phyloP scores from a whole-genome alignment of 2,329 filamentous ascomycete species.

The Fonsecaea nubica region DNA sequence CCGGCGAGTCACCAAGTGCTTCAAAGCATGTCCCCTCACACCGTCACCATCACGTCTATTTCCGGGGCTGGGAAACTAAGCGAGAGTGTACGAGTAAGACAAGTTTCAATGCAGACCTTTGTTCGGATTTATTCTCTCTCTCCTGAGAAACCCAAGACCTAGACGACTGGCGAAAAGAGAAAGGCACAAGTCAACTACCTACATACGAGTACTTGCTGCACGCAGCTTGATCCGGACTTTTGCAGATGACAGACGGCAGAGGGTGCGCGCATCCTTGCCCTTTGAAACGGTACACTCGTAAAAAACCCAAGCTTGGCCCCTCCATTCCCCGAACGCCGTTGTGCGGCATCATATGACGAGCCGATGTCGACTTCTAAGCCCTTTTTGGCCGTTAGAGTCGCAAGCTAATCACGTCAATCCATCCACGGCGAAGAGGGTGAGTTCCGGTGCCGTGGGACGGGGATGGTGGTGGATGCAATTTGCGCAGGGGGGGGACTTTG shows the following conservation, averaged over 20 bases:
- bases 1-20: not conserved
- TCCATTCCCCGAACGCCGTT: not conserved
- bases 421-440: not conserved
- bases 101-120: not conserved
- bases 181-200: too few relatives aligned
- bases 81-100: constrained; percentile 1
- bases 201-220: not conserved
- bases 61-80: not conserved
- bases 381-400: not conserved
- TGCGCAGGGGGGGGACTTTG: not conserved
- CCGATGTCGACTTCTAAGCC: not conserved
- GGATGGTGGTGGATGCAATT: constrained; percentile 1
- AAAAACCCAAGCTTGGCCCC: too few relatives aligned
- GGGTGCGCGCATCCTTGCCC: not conserved
- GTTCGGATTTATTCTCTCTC: not conserved
- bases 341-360: constrained; percentile 2
- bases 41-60: not conserved
- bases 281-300: too few relatives aligned
- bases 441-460: not conserved
- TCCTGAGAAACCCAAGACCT: not conserved
- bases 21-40: not conserved
- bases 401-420: constrained; percentile 3
- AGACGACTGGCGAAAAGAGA: too few relatives aligned
- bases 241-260: not conserved
- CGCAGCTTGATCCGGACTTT: not conserved